Evolutionary conservation across 805 yeast genomes (phyloP).

Genomic region (Debaryomyces tyrocola): DNA sequence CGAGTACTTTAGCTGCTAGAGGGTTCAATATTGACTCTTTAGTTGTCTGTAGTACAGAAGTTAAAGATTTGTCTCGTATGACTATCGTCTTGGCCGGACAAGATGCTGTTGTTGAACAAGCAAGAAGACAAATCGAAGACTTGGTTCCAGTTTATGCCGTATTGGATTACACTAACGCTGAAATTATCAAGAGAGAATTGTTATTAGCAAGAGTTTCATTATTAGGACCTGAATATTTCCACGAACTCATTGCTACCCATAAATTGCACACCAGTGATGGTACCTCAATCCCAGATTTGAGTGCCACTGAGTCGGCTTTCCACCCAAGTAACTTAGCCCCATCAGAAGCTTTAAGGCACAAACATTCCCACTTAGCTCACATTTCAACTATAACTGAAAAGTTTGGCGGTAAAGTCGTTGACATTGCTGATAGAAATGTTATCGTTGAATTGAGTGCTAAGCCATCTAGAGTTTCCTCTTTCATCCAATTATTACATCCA

Average conservation of each 20-base stretch:
- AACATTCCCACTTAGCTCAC: constrained; percentile 84
- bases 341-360: constrained; percentile 91
- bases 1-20: constrained; percentile 95
- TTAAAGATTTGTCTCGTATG: constrained; percentile 93
- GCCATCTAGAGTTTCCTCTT: constrained; percentile 84
- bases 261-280: constrained; percentile 45
- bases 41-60: constrained; percentile 96
- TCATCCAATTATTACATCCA: constrained; percentile 87
- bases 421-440: constrained; percentile 89
- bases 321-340: constrained; percentile 91
- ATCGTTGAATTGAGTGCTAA: constrained; percentile 93
- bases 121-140: constrained; percentile 96
- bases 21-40: constrained; percentile 98
- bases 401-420: constrained; percentile 92
- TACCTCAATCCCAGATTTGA: constrained; percentile 42
- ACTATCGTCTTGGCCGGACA: constrained; percentile 93
- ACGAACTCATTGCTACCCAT: constrained; percentile 88
- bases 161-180: constrained; percentile 86
- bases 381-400: constrained; percentile 76
- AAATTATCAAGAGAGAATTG: constrained; percentile 88
- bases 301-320: constrained; percentile 49
- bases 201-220: constrained; percentile 88
- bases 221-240: constrained; percentile 97
- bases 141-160: constrained; percentile 98
- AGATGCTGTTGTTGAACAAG: constrained; percentile 96